phyloP scores from a whole-genome alignment of 2,329 filamentous ascomycete species.

The Clonostachys sp. region DNA sequence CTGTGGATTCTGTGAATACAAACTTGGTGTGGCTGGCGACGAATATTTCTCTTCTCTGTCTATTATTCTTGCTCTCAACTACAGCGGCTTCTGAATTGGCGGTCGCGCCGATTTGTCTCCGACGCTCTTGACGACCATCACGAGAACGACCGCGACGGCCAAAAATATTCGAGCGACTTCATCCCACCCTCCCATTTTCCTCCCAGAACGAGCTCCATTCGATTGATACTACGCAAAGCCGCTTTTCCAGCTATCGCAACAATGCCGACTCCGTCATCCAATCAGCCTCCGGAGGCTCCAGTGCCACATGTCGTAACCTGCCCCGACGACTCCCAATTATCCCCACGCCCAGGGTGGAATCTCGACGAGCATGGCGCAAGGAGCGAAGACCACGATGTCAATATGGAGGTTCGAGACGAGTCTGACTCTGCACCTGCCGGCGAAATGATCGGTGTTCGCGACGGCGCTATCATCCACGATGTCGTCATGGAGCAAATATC shows the following conservation, averaged over 20 bases:
- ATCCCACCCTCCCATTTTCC: too few species aligned
- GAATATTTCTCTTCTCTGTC: too few species aligned
- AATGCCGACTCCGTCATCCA: constrained; percentile 42
- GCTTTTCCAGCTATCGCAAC: constrained; percentile 7
- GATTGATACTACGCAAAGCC: background rate
- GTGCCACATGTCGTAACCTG: constrained; percentile 34
- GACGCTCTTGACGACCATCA: too few species aligned
- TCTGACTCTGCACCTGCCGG: constrained; percentile 1
- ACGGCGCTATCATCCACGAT: constrained; percentile 11
- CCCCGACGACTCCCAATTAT: constrained; percentile 29
- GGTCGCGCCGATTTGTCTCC: too few species aligned
- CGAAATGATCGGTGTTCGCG: constrained; percentile 10
- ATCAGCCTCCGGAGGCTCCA: constrained; percentile 28
- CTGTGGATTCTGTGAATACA: too few species aligned
- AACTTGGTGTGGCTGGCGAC: too few species aligned
- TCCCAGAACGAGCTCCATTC: too few species aligned
- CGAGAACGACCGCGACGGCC: too few species aligned
- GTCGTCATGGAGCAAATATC: constrained; percentile 13
- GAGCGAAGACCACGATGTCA: background rate
- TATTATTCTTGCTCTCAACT: too few species aligned
- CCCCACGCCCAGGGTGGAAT: background rate
- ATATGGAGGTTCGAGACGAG: background rate
- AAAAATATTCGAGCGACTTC: too few species aligned
- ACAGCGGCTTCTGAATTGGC: too few species aligned
- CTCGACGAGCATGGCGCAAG: background rate